Evolutionary conservation across 1,284 basidiomycete genomes (phyloP).

Genomic region (Ceratobasidium sp.): DNA sequence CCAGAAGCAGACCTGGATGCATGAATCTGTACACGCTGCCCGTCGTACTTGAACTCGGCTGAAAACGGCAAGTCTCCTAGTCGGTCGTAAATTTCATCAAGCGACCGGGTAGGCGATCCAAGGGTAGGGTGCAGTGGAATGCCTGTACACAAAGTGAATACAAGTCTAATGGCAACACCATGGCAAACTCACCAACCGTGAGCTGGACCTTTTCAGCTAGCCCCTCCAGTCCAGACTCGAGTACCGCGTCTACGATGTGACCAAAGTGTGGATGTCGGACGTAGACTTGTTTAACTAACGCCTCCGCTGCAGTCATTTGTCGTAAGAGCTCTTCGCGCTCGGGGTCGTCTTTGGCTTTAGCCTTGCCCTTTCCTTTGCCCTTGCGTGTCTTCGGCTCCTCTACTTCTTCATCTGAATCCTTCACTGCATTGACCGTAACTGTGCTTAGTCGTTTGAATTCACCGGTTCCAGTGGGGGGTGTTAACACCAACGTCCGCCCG

Average conservation of each 20-base stretch:
- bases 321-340: constrained; percentile 56
- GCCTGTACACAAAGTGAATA: constrained; percentile 52
- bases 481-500: constrained; percentile 79
- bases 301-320: constrained; percentile 64
- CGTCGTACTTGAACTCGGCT: constrained; percentile 60
- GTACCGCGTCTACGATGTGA: constrained; percentile 72
- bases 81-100: constrained; percentile 81
- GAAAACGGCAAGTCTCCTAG: constrained; percentile 72
- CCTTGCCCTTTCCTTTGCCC: constrained; percentile 51
- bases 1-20: constrained; percentile 56
- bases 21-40: constrained; percentile 87
- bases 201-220: constrained; percentile 73
- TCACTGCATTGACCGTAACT: background rate
- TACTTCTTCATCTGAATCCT: background rate
- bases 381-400: background rate
- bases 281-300: constrained; percentile 74
- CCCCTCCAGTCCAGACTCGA: constrained; percentile 65
- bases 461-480: constrained; percentile 50
- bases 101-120: constrained; percentile 83
- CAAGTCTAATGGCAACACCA: background rate
- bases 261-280: constrained; percentile 90
- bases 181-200: constrained; percentile 65
- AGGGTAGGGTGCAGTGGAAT: constrained; percentile 74
- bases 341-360: constrained; percentile 54
- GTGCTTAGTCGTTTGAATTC: background rate